Evolutionary conservation across 2,329 filamentous ascomycete genomes (phyloP).

Genomic region (Aspergillus ibericus): DNA sequence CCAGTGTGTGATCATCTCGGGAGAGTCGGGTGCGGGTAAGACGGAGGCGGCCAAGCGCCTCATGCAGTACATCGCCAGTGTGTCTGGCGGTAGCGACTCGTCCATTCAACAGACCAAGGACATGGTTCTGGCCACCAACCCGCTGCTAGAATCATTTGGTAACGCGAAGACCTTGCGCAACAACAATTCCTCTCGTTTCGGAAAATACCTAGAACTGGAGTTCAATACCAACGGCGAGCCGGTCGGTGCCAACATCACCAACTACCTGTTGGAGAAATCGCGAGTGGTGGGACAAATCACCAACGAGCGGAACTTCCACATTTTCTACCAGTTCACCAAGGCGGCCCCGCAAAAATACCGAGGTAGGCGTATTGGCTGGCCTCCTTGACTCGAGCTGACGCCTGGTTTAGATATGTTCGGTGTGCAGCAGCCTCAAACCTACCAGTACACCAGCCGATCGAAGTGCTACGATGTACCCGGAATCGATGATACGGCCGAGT

Average conservation of each 20-base stretch:
- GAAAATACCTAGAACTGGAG: conserved; percentile 96
- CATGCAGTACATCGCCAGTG: conserved; percentile 99
- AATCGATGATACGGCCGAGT: conserved; percentile 89
- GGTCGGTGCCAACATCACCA: conserved; percentile 95
- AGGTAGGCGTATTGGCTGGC: conserved; percentile 34
- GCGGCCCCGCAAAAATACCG: conserved; percentile 84
- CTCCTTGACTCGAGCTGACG: conserved; percentile 8
- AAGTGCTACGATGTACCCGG: conserved; percentile 94
- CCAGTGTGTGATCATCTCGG: conserved; percentile 98
- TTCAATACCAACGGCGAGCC: conserved; percentile 92
- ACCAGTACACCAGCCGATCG: conserved; percentile 88
- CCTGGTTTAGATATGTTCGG: conserved; percentile 69
- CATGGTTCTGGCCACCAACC: conserved; percentile 98
- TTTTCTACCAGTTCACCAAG: conserved; percentile 99
- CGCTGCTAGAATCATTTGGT: conserved; percentile 92
- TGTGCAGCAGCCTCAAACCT: conserved; percentile 86
- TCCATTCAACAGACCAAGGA: conserved; percentile 97
- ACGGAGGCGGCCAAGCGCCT: conserved; percentile 97
- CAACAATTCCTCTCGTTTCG: conserved; percentile 98
- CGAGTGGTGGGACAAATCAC: conserved; percentile 91
- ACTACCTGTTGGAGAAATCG: conserved; percentile 94
- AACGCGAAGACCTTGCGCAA: conserved; percentile 98
- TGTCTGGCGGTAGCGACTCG: conserved; percentile 79
- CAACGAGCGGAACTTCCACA: conserved; percentile 98
- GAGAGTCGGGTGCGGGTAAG: conserved; percentile 96